phyloP scores from a whole-genome alignment of 441 rosid genomes.

The Erodium moschatum region DNA sequence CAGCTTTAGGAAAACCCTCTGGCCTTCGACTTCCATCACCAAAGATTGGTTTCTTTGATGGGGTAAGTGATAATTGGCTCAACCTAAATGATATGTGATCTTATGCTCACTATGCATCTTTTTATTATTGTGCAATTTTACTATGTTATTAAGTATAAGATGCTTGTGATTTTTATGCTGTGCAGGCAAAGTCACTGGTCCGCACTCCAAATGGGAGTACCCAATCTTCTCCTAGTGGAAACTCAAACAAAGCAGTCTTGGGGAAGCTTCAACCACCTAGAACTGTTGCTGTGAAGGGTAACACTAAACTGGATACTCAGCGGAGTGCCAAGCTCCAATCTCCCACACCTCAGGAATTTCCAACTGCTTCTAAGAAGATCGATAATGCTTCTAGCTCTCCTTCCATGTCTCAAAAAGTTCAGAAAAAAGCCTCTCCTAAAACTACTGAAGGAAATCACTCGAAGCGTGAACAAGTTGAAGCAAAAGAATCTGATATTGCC shows the following conservation, averaged over 20 bases:
- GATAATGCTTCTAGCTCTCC: constrained; percentile 28
- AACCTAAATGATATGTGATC: background rate
- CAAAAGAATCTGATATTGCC: constrained; percentile 18
- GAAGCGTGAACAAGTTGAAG: constrained; percentile 25
- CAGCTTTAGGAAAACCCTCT: constrained; percentile 50
- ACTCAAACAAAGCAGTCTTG: constrained; percentile 30
- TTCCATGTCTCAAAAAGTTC: constrained; percentile 34
- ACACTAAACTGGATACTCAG: constrained; percentile 31
- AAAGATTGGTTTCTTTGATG: constrained; percentile 90
- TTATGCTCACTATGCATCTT: background rate
- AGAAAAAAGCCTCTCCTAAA: constrained; percentile 34
- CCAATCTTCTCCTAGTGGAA: constrained; percentile 31
- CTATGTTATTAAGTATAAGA: constrained; percentile 7
- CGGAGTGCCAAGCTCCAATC: constrained; percentile 31
- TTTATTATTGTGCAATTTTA: background rate
- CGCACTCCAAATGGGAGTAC: constrained; percentile 41
- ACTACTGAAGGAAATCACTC: constrained; percentile 29
- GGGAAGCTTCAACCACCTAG: constrained; percentile 47
- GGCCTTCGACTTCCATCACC: constrained; percentile 96
- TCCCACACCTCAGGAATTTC: constrained; percentile 31
- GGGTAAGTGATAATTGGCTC: constrained; percentile 44
- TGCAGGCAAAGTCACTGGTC: constrained; percentile 48
- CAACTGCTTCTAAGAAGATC: constrained; percentile 31
- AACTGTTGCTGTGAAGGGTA: constrained; percentile 21
- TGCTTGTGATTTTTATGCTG: constrained; percentile 15